A percentile compares a stretch with the other conserved stretches of the same genome.
Conservation (phyloP, 2,329 filamentous ascomycete genomes). For the Teratosphaeria destructans region DNA sequence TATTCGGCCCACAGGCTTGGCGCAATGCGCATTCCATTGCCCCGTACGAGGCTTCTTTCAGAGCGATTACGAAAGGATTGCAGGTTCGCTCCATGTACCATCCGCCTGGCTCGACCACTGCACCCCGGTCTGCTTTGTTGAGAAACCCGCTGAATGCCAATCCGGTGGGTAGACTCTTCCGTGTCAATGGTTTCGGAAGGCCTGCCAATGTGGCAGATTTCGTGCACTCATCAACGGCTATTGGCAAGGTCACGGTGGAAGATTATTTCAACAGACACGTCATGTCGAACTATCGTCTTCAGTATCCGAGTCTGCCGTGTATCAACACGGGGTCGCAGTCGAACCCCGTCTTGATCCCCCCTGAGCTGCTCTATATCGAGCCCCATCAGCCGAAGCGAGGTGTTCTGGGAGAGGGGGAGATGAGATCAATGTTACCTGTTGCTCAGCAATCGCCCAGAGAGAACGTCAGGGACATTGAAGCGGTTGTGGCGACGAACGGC, state of each 20-base stretch:
- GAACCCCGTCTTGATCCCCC: not conserved
- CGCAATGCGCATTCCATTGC: too few relatives aligned
- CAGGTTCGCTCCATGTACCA: not conserved
- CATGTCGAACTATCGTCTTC: not conserved
- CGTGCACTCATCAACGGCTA: not conserved
- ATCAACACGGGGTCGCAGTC: not conserved
- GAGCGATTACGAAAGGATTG: not conserved
- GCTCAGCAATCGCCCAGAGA: not conserved
- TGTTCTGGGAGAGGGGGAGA: not conserved
- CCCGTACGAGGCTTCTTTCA: not conserved
- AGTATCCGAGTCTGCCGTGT: not conserved
- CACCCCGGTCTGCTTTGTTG: not conserved
- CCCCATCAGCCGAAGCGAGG: not conserved
- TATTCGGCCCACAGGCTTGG: too few relatives aligned
- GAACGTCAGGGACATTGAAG: not conserved
- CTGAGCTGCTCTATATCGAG: not conserved
- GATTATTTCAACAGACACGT: not conserved
- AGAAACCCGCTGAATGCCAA: too few relatives aligned
- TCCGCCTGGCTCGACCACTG: not conserved
- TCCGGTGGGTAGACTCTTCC: too few relatives aligned
- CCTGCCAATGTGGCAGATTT: too few relatives aligned
- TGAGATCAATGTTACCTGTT: not conserved
- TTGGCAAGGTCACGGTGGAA: not conserved
- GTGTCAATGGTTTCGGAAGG: too few relatives aligned
- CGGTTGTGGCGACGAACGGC: too few relatives aligned